phyloP scores from a whole-genome alignment of 2,329 filamentous ascomycete species.

The Fusarium nanum region DNA sequence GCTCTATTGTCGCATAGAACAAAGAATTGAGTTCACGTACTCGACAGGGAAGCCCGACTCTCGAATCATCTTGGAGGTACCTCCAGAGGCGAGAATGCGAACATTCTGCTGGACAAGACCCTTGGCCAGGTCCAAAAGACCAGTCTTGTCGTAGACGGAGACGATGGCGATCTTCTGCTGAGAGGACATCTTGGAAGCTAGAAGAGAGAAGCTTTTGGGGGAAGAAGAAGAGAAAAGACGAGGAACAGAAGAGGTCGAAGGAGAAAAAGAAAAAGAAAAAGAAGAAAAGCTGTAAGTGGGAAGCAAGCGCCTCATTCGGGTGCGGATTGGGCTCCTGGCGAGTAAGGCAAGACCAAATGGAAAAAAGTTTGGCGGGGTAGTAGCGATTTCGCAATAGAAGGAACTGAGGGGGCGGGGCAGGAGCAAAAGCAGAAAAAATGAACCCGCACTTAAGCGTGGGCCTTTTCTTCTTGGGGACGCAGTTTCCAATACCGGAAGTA shows the following conservation, averaged over 20 bases:
- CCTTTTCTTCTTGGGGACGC: neutral
- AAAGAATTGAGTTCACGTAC: slow-evolving; percentile 63
- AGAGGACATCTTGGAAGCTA: slow-evolving; percentile 51
- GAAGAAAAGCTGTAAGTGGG: slow-evolving; percentile 27
- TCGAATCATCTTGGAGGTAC: slow-evolving; percentile 95
- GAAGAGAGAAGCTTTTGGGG: slow-evolving; percentile 20
- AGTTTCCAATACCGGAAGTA: neutral
- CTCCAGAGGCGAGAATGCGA: slow-evolving; percentile 91
- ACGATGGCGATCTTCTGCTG: slow-evolving; percentile 82
- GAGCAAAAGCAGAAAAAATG: slow-evolving; percentile 19
- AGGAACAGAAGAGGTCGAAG: slow-evolving; percentile 9
- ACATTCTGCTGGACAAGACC: slow-evolving; percentile 90
- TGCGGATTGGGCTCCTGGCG: slow-evolving; percentile 35
- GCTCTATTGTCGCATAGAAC: neutral
- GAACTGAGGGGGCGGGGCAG: slow-evolving; percentile 40
- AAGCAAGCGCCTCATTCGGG: slow-evolving; percentile 31
- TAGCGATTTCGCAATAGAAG: slow-evolving; percentile 30
- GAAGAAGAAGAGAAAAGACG: neutral
- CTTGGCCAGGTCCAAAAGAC: slow-evolving; percentile 90
- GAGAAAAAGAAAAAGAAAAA: slow-evolving; percentile 4
- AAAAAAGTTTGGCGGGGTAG: slow-evolving; percentile 49
- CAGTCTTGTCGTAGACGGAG: slow-evolving; percentile 99
- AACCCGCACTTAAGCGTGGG: slow-evolving; percentile 17
- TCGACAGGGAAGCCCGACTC: slow-evolving; percentile 96
- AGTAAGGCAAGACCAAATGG: slow-evolving; percentile 32